Evolutionary conservation across 202 grass and related monocot genomes (phyloP), one percentile per base, ranked within the genome.

Genomic region (Schoenoplectus tabernaemontani): DNA sequence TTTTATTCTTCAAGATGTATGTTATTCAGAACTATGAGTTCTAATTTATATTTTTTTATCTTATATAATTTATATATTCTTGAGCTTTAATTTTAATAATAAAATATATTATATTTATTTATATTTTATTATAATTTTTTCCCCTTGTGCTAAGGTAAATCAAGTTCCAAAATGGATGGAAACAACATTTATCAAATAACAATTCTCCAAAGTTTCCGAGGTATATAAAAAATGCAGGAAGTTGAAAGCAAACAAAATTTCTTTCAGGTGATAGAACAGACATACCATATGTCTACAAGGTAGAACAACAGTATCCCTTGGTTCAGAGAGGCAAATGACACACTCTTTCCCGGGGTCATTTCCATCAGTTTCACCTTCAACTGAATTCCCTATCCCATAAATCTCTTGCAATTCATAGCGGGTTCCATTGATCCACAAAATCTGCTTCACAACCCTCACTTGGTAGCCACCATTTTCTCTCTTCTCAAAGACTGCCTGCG

Each of bases 281-380:
- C 86, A 76, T 91, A 93, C 93, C 93, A 97, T 97, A 86, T 97
- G 93, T 86, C 93, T 91, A 82, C 93, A 97, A 50, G 93, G 93
- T 17, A 97, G 93, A 59, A 97, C 93, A 56, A 91, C 93, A 36
- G 93, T 97, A 82, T 97, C 93, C 80, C 91, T 93, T 57, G 93
- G 93, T 66, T 97, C 93, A 60, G 87, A 91, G 9, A 97, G 93
- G 65, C 93, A 97, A 81, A 97, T 97, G 38, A 97, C 93, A 85
- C 93, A 97, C 82, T 97, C 93, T 82, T 93, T 97, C 70, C 93
- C 93, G 54, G 91, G 85, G 87, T 93, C 93, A 85, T 93, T 97
- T 44, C 67, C 89, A 79, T 97, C 93, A 87, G 26, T 77, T 33
- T 97, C 91, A 67, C 85, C 81, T 80, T 88, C 93, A 83, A 97